Conservation (phyloP, 148 eudicot species). For the Camellia granthamiana region DNA sequence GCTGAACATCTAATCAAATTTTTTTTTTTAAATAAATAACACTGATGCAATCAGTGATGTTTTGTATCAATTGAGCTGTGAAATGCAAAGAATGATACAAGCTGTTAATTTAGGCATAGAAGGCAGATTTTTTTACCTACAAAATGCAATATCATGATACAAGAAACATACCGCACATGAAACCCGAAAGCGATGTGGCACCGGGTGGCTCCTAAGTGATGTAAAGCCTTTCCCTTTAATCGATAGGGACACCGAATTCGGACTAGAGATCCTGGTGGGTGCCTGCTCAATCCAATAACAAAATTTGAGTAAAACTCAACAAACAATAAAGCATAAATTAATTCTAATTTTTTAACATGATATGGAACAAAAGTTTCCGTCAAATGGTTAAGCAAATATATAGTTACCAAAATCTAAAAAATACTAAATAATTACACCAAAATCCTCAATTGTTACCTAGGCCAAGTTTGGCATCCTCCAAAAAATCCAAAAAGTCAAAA, state of each 20-base stretch:
- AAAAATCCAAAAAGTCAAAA: no score
- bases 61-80: background rate
- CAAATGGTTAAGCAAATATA: no score
- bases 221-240: constrained; percentile 28
- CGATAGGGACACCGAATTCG: constrained; percentile 30
- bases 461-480: no score
- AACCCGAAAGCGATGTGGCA: constrained; percentile 31
- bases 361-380: no score
- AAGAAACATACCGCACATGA: constrained; percentile 38
- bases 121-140: background rate
- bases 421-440: no score
- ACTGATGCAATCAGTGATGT: background rate
- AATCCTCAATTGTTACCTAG: no score
- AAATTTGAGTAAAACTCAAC: background rate
- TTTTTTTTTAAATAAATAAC: background rate
- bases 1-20: background rate
- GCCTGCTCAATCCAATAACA: constrained; percentile 22
- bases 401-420: background rate
- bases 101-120: background rate
- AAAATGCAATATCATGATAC: background rate
- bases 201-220: constrained; percentile 24
- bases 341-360: no score
- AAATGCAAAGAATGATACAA: background rate
- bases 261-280: constrained; percentile 23
- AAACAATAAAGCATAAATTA: background rate